Conservation (phyloP, 306 rosid genomes). For the Quercus cerris region DNA sequence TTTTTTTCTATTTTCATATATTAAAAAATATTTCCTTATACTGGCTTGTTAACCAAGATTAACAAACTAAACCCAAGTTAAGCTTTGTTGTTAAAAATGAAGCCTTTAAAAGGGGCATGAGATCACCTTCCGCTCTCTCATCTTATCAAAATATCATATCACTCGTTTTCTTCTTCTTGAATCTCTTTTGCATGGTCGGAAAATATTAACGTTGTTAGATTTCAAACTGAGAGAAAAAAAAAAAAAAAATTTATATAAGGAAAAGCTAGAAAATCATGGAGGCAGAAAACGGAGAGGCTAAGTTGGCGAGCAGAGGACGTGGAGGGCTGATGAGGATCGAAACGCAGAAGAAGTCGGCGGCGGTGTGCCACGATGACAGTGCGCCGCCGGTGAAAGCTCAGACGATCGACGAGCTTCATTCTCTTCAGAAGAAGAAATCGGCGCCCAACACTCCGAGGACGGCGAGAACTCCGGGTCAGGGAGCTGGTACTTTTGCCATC, state of each 20-base stretch:
- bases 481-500: conserved; percentile 20
- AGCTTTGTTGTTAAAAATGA: no score
- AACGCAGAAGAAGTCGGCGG: conserved; percentile 27
- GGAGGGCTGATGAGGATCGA: conserved; percentile 61
- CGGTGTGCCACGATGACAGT: conserved; percentile 75
- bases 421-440: conserved; percentile 70
- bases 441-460: conserved; percentile 70
- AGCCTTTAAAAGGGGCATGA: no score
- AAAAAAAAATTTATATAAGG: neutral
- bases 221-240: no score
- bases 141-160: no score
- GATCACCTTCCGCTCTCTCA: no score
- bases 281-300: conserved; percentile 21
- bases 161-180: no score
- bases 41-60: no score
- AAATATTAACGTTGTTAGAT: no score
- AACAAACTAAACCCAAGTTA: no score
- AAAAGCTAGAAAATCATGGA: conserved; percentile 31
- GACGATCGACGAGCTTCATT: conserved; percentile 82
- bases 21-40: no score
- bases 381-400: conserved; percentile 62
- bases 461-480: neutral
- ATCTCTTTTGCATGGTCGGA: no score
- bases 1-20: no score
- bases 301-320: neutral